A percentile compares a stretch with the other conserved stretches of the same genome.
phyloP scores from a whole-genome alignment of 768 basidiomycete genomes.

The Termitomyces sp. region DNA sequence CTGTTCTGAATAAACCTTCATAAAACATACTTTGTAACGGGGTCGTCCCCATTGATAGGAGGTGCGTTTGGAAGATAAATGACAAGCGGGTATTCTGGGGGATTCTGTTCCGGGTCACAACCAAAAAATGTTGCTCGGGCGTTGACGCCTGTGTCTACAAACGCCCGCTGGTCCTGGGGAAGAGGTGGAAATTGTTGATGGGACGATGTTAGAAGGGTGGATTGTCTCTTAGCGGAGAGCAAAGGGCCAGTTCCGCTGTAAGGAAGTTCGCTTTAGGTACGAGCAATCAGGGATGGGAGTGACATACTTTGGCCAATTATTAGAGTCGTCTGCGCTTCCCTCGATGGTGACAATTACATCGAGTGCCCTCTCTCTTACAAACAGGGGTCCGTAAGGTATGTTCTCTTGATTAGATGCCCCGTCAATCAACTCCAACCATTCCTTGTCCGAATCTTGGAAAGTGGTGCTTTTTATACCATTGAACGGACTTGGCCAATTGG shows the following conservation, averaged over 20 bases:
- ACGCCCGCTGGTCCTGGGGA: conserved; percentile 46
- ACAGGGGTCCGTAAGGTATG: conserved; percentile 65
- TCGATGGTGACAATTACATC: conserved; percentile 81
- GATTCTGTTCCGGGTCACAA: conserved; percentile 49
- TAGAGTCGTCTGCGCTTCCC: conserved; percentile 52
- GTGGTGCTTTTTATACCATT: conserved; percentile 42
- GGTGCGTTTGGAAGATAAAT: conserved; percentile 79
- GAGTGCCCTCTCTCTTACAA: conserved; percentile 63
- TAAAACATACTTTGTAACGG: conserved; percentile 57
- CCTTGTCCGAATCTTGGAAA: conserved; percentile 50
- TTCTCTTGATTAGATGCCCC: conserved; percentile 70
- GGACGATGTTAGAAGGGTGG: conserved; percentile 38
- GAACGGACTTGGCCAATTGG: conserved; percentile 69
- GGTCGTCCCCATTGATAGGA: conserved; percentile 56
- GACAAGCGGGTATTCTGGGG: conserved; percentile 61
- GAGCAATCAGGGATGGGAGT: background rate
- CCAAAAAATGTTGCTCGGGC: conserved; percentile 78
- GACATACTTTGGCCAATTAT: conserved; percentile 67
- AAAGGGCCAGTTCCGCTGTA: conserved; percentile 52
- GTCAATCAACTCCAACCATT: conserved; percentile 64
- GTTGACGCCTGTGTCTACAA: conserved; percentile 59
- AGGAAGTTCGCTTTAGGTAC: background rate
- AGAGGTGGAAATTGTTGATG: conserved; percentile 67
- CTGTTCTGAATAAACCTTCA: background rate
- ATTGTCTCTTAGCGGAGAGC: conserved; percentile 39